Evolutionary conservation across 164 flowering plant genomes (phyloP).

Genomic region (Magnolia sinica): DNA sequence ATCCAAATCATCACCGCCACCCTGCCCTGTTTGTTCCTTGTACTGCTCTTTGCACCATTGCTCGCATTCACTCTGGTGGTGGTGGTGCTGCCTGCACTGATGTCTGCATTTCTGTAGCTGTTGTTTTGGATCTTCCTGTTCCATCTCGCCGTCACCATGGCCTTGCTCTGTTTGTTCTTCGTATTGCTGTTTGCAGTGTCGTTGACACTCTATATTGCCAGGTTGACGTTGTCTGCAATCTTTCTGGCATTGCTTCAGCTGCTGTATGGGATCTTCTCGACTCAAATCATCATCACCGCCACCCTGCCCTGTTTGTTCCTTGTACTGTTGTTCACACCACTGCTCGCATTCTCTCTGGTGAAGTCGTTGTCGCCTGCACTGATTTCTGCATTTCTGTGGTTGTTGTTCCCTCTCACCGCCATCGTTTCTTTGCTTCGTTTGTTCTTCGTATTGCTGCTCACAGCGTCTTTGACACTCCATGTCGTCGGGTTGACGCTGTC

Average conservation of each 20-base stretch:
- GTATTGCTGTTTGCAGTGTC: no score
- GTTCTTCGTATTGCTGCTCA: not conserved
- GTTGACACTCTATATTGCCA: no score
- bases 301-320: not conserved
- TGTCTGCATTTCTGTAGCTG: no score
- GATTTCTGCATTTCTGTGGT: not conserved
- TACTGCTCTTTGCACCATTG: conserved; percentile 4
- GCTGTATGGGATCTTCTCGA: not conserved
- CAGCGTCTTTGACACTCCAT: not conserved
- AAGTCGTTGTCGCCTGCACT: not conserved
- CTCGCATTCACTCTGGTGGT: not conserved
- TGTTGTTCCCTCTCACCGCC: not conserved
- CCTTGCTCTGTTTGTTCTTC: no score
- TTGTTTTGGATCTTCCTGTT: no score
- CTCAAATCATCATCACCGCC: not conserved
- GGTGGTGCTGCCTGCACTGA: not conserved
- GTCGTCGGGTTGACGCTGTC: not conserved
- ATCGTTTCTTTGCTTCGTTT: no score
- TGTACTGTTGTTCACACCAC: not conserved
- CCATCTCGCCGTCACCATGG: no score
- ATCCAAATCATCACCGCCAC: not conserved
- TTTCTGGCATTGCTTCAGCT: not conserved
- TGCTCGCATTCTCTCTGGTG: not conserved
- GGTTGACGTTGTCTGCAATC: not conserved
- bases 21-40: not conserved